Evolutionary conservation across 2,329 filamentous ascomycete species (phyloP).

Genomic region (Bipolaris zeicola): DNA sequence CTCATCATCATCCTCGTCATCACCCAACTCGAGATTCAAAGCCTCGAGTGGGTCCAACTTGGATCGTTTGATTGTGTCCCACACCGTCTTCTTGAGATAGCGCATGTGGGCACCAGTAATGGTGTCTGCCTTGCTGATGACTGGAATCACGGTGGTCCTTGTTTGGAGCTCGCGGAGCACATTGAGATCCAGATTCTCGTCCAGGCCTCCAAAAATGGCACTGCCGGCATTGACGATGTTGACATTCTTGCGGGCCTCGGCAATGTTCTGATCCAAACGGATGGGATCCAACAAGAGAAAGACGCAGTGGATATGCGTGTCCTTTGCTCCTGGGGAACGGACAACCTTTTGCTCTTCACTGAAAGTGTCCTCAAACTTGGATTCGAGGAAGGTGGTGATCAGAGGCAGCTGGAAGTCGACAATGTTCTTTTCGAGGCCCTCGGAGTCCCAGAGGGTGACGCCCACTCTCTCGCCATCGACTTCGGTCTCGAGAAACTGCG

Average conservation of each 20-base stretch:
- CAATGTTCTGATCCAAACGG: conserved; percentile 80
- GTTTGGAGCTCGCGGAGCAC: conserved; percentile 85
- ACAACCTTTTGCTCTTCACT: conserved; percentile 97
- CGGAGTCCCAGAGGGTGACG: conserved; percentile 94
- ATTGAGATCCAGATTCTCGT: conserved; percentile 88
- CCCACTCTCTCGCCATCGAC: conserved; percentile 91
- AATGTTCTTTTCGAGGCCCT: conserved; percentile 91
- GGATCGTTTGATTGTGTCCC: conserved; percentile 82
- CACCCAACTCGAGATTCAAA: conserved; percentile 78
- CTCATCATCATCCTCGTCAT: conserved; percentile 65
- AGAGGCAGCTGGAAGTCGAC: conserved; percentile 93
- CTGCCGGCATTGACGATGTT: conserved; percentile 55
- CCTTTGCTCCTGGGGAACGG: conserved; percentile 86
- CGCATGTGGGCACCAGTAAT: conserved; percentile 95
- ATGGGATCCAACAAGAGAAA: conserved; percentile 90
- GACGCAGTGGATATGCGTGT: conserved; percentile 96
- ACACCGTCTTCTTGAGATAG: conserved; percentile 87
- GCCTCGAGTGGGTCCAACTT: conserved; percentile 88
- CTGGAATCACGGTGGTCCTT: conserved; percentile 93
- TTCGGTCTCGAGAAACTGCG: conserved; percentile 91
- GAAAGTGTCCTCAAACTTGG: conserved; percentile 98
- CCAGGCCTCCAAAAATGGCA: conserved; percentile 69
- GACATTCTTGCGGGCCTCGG: conserved; percentile 64
- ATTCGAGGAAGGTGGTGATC: conserved; percentile 90
- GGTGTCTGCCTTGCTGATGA: conserved; percentile 96